Conservation (phyloP, 768 basidiomycete genomes). For the Tylopilus felleus region DNA sequence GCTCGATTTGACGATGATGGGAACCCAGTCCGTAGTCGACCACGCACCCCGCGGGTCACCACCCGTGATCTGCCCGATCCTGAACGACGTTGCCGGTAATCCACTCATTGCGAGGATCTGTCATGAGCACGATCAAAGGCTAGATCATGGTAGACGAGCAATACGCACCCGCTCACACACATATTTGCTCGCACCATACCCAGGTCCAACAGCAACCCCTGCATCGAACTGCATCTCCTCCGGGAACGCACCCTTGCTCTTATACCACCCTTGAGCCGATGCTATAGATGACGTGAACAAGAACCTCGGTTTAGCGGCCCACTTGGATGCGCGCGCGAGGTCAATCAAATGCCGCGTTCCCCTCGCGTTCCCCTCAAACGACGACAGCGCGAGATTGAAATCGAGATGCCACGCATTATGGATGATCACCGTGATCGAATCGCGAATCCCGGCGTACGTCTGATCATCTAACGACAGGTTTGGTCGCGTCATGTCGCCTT, state of each 20-base stretch:
- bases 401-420: slow-evolving; percentile 51
- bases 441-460: slow-evolving; percentile 27
- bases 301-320: slow-evolving; percentile 29
- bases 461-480: slow-evolving; percentile 23
- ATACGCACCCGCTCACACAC: slow-evolving; percentile 19
- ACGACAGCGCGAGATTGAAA: slow-evolving; percentile 48
- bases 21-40: slow-evolving; percentile 37
- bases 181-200: slow-evolving; percentile 37
- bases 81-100: slow-evolving; percentile 31
- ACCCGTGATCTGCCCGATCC: slow-evolving; percentile 38
- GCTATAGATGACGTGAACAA: slow-evolving; percentile 39
- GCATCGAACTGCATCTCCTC: slow-evolving; percentile 9
- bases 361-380: slow-evolving; percentile 46
- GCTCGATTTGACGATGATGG: slow-evolving; percentile 36
- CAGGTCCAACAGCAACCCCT: slow-evolving; percentile 30
- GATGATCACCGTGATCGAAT: slow-evolving; percentile 35
- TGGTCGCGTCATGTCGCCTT: slow-evolving; percentile 25
- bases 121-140: not conserved
- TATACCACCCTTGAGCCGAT: slow-evolving; percentile 22
- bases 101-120: slow-evolving; percentile 34
- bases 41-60: slow-evolving; percentile 34
- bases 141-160: not conserved
- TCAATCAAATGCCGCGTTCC: slow-evolving; percentile 32
- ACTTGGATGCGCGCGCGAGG: slow-evolving; percentile 29
- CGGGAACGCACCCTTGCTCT: not conserved